Conservation (phyloP, 768 basidiomycete genomes). For the Strobilomyces confusus region DNA sequence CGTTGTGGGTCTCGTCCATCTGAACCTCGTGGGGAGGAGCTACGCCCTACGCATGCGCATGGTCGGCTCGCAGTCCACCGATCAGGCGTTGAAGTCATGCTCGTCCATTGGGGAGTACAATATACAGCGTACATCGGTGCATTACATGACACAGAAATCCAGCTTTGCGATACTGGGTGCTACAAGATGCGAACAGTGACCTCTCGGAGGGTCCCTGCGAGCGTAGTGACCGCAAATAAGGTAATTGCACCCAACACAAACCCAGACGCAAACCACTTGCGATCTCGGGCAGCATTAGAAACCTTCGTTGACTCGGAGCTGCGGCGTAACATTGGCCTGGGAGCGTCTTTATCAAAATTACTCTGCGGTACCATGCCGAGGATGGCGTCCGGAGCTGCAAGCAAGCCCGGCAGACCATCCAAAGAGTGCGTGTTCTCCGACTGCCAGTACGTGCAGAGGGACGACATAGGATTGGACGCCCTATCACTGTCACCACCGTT, state of each 20-base stretch:
- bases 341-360: constrained; percentile 15
- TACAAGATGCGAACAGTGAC: background rate
- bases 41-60: too few relatives aligned
- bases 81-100: too few relatives aligned
- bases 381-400: constrained; percentile 21
- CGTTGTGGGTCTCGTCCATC: too few relatives aligned
- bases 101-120: too few relatives aligned
- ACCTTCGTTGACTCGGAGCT: background rate
- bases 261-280: constrained; percentile 17
- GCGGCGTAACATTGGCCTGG: constrained; percentile 13
- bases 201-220: background rate
- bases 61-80: too few relatives aligned
- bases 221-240: constrained; percentile 3
- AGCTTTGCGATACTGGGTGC: background rate
- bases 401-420: constrained; percentile 56
- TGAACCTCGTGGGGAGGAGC: too few relatives aligned
- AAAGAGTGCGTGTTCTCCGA: constrained; percentile 47
- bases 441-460: constrained; percentile 53
- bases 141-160: background rate
- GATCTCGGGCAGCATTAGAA: background rate
- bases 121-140: too few relatives aligned
- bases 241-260: constrained; percentile 16
- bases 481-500: background rate
- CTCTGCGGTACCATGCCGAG: constrained; percentile 5
- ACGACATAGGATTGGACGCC: constrained; percentile 21